phyloP scores from a whole-genome alignment of 2,329 filamentous ascomycete species.

The Trichoderma sp. region DNA sequence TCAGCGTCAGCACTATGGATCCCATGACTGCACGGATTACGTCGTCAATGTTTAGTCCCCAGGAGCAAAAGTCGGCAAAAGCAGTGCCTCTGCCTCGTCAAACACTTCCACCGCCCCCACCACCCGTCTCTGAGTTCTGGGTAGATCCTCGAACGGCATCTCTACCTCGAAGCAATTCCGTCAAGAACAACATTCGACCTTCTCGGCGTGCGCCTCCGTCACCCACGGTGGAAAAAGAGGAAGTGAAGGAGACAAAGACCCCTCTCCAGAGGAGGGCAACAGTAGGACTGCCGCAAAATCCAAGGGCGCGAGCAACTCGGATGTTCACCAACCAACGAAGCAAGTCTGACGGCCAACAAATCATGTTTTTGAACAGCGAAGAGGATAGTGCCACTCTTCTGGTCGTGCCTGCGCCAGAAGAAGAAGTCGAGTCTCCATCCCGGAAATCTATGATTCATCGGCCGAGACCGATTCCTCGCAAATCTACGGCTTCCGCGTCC shows the following conservation, averaged over 20 bases:
- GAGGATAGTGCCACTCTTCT: constrained; percentile 27
- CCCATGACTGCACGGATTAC: constrained; percentile 9
- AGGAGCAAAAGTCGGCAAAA: neutral
- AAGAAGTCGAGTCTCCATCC: neutral
- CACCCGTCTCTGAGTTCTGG: neutral
- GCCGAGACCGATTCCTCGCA: constrained; percentile 55
- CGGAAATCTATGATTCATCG: constrained; percentile 50
- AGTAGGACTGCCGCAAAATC: constrained; percentile 49
- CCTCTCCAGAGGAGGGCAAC: constrained; percentile 46
- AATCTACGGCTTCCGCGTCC: constrained; percentile 33
- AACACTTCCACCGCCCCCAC: neutral
- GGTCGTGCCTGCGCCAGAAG: constrained; percentile 27
- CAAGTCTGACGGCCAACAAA: constrained; percentile 42
- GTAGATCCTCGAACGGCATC: constrained; percentile 23
- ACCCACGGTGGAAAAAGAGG: constrained; percentile 23
- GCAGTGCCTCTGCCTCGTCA: neutral
- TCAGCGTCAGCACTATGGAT: neutral
- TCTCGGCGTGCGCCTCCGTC: constrained; percentile 30
- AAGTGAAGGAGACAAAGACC: constrained; percentile 31
- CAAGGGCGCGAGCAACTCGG: constrained; percentile 39
- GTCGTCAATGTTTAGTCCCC: neutral
- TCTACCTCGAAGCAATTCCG: constrained; percentile 34
- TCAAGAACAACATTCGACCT: constrained; percentile 33
- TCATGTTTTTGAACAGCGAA: constrained; percentile 57
- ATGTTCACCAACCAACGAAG: constrained; percentile 29